phyloP scores from a whole-genome alignment of 768 basidiomycete species.

The Russula sp. region DNA sequence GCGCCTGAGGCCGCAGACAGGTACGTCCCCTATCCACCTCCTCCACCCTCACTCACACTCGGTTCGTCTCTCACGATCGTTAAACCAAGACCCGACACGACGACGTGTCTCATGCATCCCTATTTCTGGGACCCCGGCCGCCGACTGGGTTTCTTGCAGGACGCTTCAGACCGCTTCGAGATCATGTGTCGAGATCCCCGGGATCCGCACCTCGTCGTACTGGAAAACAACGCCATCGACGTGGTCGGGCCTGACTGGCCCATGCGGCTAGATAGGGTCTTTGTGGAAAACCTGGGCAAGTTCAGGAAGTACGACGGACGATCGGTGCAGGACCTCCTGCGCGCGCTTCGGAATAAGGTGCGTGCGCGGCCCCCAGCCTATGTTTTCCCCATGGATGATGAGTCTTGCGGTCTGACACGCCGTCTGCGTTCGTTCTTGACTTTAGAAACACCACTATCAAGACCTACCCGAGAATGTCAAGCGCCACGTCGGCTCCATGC shows the following conservation, averaged over 20 bases:
- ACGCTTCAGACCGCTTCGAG: constrained; percentile 95
- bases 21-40: constrained; percentile 34
- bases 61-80: neutral
- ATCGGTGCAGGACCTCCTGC: constrained; percentile 84
- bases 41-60: neutral
- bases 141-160: constrained; percentile 89
- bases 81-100: constrained; percentile 73
- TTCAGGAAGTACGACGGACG: constrained; percentile 94
- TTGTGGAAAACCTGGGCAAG: constrained; percentile 93
- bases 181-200: constrained; percentile 93
- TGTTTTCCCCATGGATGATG: neutral
- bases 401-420: constrained; percentile 3
- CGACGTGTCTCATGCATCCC: constrained; percentile 82
- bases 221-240: constrained; percentile 60
- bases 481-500: constrained; percentile 82
- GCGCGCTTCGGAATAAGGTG: constrained; percentile 94
- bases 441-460: constrained; percentile 94
- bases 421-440: neutral
- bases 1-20: constrained; percentile 64
- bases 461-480: constrained; percentile 91
- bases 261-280: constrained; percentile 72
- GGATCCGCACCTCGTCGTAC: constrained; percentile 60
- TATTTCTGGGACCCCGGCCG: constrained; percentile 93
- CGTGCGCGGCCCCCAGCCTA: constrained; percentile 22
- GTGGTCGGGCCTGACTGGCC: constrained; percentile 94